Conservation (phyloP, 371 early-diverging fungal genomes). For the Conidiobolus incongruus region DNA sequence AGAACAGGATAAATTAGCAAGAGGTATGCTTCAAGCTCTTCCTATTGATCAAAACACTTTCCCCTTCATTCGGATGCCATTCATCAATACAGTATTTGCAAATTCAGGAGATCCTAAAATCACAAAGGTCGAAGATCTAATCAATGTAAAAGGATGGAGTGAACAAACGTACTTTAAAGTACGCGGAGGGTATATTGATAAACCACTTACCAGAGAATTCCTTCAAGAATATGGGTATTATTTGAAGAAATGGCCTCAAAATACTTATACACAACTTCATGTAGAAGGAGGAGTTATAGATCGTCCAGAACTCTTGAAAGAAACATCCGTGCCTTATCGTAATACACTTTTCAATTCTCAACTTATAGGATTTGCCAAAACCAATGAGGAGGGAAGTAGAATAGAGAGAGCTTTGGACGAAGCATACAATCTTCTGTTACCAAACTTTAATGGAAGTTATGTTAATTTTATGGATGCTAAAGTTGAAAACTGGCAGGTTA, state of each 20-base stretch:
- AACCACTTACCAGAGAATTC: not conserved
- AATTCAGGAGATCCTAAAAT: not conserved
- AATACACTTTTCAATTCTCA: not conserved
- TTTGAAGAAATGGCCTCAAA: not conserved
- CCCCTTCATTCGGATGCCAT: not conserved
- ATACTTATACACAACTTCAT: not conserved
- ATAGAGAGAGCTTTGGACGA: not conserved
- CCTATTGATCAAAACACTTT: not conserved
- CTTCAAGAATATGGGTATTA: not conserved
- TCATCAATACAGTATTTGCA: not conserved
- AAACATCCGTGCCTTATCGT: not conserved
- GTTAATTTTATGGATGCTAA: not conserved
- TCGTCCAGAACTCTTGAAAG: not conserved
- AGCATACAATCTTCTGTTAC: not conserved
- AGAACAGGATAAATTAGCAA: not conserved
- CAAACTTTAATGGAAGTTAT: not conserved
- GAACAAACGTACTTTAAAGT: not conserved
- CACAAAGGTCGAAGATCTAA: not conserved
- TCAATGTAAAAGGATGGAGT: not conserved
- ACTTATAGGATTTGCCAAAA: not conserved
- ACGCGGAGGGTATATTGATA: not conserved
- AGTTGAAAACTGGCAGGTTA: conserved; percentile 1
- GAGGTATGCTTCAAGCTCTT: not conserved
- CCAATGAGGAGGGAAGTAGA: not conserved
- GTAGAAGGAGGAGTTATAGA: not conserved